Evolutionary conservation across 2,329 filamentous ascomycete genomes (phyloP), one percentile per base, ranked within the genome.

Genomic region (Neonectria hederae): DNA sequence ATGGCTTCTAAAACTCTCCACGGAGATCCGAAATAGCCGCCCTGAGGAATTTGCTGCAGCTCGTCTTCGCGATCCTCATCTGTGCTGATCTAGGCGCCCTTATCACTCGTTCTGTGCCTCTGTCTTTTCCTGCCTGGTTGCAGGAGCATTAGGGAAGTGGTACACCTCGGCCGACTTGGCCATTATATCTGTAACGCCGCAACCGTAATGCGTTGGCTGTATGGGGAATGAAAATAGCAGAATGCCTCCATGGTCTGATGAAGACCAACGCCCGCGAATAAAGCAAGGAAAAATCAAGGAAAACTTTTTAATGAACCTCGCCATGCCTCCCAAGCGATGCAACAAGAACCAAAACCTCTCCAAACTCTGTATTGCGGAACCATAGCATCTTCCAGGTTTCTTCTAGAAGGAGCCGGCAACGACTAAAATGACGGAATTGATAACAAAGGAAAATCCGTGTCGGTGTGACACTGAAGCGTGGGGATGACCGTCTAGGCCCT

Each of bases 321-420:
- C 75, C 72, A 76, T 76, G 75, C 73, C 74, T 72, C 66, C 54
- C 81, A 59, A 82, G 81, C 59, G 55, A 68, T 70, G 69, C 65
- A 72, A 71, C 49, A 60, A 55, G 56, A 65, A 63, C 46, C 56
- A 66, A 54, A 66, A 63, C 30, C 64, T 62, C 66, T 63, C 68
- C 58, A 54, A 65, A 62, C 48, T 64, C 52, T 60, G 56, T 22
- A 35, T 46, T 38, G 60, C 49, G 24, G 24, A 49, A 19, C 28
- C 42, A 63, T 28, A 51, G 38, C 66, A 7, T 28, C 28, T 53
- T 46, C 24, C 56, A 48, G 52, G 38, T 64, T 9, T 28, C 28
- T 53, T 46, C 24, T 59, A 48, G 52, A 51, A 54, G 21, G 46
- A 30, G 28, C 30, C 28, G 6, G 24, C 40, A 40, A 8, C 42